These are phyloP conservation scores for Cystoisospora suis DNA, from an alignment of 169 alveolate genomes.

Conservation along the genomic window DNA sequence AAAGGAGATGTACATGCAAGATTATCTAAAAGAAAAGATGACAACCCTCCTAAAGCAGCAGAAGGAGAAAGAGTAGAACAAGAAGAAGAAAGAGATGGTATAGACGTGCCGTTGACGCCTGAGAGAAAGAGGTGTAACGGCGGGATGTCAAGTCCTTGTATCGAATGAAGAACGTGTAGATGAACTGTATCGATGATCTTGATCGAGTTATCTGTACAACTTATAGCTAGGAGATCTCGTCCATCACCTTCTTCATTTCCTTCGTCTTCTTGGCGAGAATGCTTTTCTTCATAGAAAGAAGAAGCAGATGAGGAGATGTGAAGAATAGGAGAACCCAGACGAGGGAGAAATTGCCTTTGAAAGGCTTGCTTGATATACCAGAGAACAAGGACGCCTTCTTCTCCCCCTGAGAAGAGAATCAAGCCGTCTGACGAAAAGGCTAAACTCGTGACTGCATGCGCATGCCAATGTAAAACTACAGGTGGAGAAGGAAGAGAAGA, in stretches of 20 bases:
- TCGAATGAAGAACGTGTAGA: background rate
- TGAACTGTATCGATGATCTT: constrained; percentile 16
- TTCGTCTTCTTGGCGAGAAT: too few relatives aligned
- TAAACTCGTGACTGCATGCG: constrained; percentile 76
- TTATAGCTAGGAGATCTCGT: constrained; percentile 3
- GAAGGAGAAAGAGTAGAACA: too few relatives aligned
- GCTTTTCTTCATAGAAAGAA: too few relatives aligned
- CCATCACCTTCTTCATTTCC: background rate
- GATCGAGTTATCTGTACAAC: constrained; percentile 59
- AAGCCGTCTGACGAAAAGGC: constrained; percentile 75
- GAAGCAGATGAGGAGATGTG: constrained; percentile 12
- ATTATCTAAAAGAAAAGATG: too few relatives aligned
- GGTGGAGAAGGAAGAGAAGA: constrained; percentile 13
- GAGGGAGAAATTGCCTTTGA: constrained; percentile 77
- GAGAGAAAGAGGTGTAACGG: background rate
- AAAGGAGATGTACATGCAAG: too few relatives aligned
- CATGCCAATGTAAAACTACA: constrained; percentile 81
- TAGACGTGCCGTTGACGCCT: background rate
- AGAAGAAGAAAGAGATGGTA: too few relatives aligned
- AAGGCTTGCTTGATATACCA: constrained; percentile 81
- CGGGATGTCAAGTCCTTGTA: constrained; percentile 57
- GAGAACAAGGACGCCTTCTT: constrained; percentile 85
- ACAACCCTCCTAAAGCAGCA: too few relatives aligned
- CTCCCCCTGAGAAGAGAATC: constrained; percentile 81
- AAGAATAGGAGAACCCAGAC: constrained; percentile 77